phyloP scores from a whole-genome alignment of 129 eudicot species.

The Ambrosia artemisiifolia region DNA sequence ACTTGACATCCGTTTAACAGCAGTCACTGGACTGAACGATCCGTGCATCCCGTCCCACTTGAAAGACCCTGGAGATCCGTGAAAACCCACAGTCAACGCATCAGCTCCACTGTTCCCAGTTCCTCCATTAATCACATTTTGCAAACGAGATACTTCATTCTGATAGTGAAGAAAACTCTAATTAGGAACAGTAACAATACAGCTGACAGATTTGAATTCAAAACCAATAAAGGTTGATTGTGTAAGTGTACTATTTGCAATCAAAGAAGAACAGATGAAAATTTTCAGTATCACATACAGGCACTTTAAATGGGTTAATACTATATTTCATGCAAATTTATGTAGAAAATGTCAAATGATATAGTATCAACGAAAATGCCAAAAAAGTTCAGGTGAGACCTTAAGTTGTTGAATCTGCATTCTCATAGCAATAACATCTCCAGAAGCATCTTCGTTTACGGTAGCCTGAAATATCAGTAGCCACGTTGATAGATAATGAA shows the following conservation, averaged over 20 bases:
- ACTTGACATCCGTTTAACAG: slow-evolving; percentile 66
- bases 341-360: not conserved
- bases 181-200: slow-evolving; percentile 6
- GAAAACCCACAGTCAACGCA: slow-evolving; percentile 46
- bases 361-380: slow-evolving; percentile 1
- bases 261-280: not conserved
- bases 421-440: slow-evolving; percentile 97
- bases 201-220: not conserved
- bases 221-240: not conserved
- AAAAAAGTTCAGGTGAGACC: slow-evolving; percentile 38
- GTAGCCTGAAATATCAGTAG: slow-evolving; percentile 60
- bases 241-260: not conserved
- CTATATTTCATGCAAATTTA: not conserved
- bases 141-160: slow-evolving; percentile 88
- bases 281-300: not conserved
- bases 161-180: slow-evolving; percentile 26
- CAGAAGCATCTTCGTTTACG: slow-evolving; percentile 98
- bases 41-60: slow-evolving; percentile 86
- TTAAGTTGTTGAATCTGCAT: slow-evolving; percentile 89
- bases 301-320: not conserved
- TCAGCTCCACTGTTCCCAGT: slow-evolving; percentile 58
- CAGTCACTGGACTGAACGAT: slow-evolving; percentile 65
- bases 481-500: slow-evolving; percentile 1
- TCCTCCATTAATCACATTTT: slow-evolving; percentile 70
- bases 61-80: slow-evolving; percentile 84